Evolutionary conservation across 2,329 filamentous ascomycete genomes (phyloP).

Genomic region (Pseudogymnoascus sp.): DNA sequence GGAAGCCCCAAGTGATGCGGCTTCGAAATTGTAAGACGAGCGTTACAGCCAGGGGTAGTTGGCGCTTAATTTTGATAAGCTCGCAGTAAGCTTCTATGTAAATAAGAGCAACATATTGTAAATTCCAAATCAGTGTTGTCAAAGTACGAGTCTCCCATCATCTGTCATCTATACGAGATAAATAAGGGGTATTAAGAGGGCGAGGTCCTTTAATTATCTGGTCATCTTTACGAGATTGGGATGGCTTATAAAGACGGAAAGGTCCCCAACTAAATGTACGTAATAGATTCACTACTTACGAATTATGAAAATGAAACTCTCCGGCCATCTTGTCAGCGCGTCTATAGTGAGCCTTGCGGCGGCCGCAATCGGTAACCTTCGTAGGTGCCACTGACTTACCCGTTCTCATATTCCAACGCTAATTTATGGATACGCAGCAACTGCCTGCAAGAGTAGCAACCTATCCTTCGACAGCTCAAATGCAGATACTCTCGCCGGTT

Average conservation of each 20-base stretch:
- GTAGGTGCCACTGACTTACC: neutral
- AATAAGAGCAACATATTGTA: neutral
- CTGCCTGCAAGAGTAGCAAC: neutral
- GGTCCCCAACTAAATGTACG: neutral
- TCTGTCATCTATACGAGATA: neutral
- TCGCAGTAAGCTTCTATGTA: neutral
- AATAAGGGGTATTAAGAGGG: neutral
- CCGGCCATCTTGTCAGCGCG: neutral
- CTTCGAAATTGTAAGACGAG: neutral
- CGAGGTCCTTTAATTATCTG: neutral
- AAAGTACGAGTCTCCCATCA: neutral
- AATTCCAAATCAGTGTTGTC: neutral
- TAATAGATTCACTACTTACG: neutral
- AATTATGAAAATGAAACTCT: neutral
- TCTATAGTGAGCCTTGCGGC: neutral
- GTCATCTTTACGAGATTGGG: conserved; percentile 1
- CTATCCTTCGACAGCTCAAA: neutral
- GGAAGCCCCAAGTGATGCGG: neutral
- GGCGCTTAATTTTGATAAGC: neutral
- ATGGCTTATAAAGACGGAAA: neutral
- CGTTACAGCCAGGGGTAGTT: neutral
- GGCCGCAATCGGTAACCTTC: neutral
- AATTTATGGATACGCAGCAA: neutral
- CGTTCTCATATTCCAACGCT: neutral
- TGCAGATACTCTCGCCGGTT: neutral